Evolutionary conservation across 805 yeast genomes (phyloP).

Genomic region (Candida dajiaensis): DNA sequence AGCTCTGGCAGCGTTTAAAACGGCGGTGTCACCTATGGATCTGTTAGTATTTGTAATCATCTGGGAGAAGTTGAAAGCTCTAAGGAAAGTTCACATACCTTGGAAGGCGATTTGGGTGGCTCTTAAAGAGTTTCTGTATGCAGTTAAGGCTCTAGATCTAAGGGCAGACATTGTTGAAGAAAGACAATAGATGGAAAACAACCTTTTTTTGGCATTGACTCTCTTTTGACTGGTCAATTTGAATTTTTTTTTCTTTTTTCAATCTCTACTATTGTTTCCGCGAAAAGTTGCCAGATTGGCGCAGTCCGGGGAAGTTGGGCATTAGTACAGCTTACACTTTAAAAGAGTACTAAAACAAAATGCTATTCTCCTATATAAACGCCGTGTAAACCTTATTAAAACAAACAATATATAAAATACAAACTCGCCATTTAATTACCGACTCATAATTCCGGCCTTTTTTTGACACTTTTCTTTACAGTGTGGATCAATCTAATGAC

Average conservation of each 20-base stretch:
- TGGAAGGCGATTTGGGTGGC: conserved; percentile 60
- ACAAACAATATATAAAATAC: background rate
- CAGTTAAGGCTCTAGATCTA: conserved; percentile 33
- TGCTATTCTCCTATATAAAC: background rate
- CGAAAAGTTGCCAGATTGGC: no score
- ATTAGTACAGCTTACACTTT: background rate
- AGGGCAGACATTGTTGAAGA: background rate
- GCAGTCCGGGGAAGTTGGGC: background rate
- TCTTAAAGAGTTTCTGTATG: conserved; percentile 62
- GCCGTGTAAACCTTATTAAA: background rate
- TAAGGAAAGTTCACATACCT: conserved; percentile 17
- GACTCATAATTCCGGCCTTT: no score
- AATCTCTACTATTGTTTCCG: background rate
- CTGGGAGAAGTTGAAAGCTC: no score
- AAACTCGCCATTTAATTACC: background rate
- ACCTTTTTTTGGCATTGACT: background rate
- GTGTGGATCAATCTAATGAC: conserved; percentile 10
- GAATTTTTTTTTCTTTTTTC: background rate
- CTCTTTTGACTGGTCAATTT: background rate
- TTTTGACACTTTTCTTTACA: no score
- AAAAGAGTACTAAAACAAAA: background rate
- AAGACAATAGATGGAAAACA: background rate
- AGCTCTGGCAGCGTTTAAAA: conserved; percentile 53
- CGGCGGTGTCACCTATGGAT: conserved; percentile 28
- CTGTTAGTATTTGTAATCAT: conserved; percentile 14